Percentiles rank a stretch among this genome's conserved stretches.
Evolutionary conservation across 768 basidiomycete species (phyloP).

Genomic region (Tricholoma sp.): DNA sequence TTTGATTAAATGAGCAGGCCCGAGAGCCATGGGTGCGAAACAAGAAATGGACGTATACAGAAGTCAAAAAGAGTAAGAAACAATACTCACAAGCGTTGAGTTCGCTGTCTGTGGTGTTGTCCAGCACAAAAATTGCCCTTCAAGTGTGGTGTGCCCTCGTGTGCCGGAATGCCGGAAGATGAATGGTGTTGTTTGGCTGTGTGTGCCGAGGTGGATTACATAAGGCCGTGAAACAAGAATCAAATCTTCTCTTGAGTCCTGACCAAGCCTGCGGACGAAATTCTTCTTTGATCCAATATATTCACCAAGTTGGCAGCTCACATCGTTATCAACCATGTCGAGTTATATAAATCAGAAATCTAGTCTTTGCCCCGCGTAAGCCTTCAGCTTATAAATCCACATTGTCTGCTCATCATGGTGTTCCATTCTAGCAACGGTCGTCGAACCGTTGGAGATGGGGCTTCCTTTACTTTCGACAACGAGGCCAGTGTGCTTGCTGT

Average conservation of each 20-base stretch:
- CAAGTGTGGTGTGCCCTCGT: constrained; percentile 8
- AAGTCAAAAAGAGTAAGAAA: constrained; percentile 4
- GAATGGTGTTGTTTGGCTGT: constrained; percentile 3
- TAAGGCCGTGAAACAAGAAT: constrained; percentile 7
- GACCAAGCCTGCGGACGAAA: not conserved
- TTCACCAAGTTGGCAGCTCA: constrained; percentile 79
- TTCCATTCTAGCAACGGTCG: constrained; percentile 73
- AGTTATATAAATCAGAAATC: constrained; percentile 73
- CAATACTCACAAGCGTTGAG: constrained; percentile 34
- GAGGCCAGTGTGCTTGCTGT: constrained; percentile 80
- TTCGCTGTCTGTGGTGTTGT: constrained; percentile 34
- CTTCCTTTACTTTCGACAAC: constrained; percentile 70
- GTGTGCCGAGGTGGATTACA: constrained; percentile 1
- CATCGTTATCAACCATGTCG: constrained; percentile 70
- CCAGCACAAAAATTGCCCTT: constrained; percentile 13
- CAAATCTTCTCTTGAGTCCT: not conserved
- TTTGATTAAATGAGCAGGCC: constrained; percentile 15
- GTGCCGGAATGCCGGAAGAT: constrained; percentile 5
- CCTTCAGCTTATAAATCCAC: constrained; percentile 6
- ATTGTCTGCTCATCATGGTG: constrained; percentile 8
- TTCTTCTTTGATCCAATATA: constrained; percentile 17
- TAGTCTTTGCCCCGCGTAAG: constrained; percentile 95
- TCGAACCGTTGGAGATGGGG: constrained; percentile 98
- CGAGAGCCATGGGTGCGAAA: not conserved
- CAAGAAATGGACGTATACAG: constrained; percentile 5